These are phyloP conservation scores for Candolleomyces efflorescens DNA, from an alignment of 768 basidiomycete genomes.

Conservation along the genomic window DNA sequence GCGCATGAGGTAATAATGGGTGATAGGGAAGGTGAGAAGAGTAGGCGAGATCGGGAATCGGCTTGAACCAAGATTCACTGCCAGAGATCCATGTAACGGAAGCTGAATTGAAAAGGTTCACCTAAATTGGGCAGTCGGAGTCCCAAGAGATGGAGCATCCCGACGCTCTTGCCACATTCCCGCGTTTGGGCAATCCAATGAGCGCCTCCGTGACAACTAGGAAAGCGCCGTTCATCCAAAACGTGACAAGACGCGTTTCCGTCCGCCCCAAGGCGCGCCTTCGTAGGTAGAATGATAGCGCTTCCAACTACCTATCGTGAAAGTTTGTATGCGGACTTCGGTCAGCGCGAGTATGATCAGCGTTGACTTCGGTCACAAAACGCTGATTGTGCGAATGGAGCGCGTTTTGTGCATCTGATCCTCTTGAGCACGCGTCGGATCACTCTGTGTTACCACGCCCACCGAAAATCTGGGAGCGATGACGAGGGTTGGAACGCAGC, in stretches of 20 bases:
- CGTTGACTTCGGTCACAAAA: too few species aligned
- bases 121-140: not conserved
- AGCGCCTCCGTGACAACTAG: not conserved
- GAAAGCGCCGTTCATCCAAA: not conserved
- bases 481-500: not conserved
- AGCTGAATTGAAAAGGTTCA: not conserved
- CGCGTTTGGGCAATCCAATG: not conserved
- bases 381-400: too few species aligned
- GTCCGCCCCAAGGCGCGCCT: too few species aligned
- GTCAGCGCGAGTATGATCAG: too few species aligned
- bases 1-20: constrained; percentile 8
- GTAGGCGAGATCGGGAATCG: constrained; percentile 12
- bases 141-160: not conserved
- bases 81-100: not conserved
- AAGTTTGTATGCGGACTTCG: too few species aligned
- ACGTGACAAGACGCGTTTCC: too few species aligned
- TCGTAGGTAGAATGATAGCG: too few species aligned
- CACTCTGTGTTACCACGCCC: not conserved
- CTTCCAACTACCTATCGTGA: too few species aligned
- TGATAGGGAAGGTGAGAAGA: not conserved
- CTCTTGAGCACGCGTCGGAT: too few species aligned
- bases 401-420: too few species aligned
- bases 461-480: not conserved
- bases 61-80: not conserved
- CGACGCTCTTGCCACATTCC: not conserved